Evolutionary conservation across 2,329 filamentous ascomycete genomes (phyloP), one percentile per base, ranked within the genome.

Genomic region (Escovopsis weberi): DNA sequence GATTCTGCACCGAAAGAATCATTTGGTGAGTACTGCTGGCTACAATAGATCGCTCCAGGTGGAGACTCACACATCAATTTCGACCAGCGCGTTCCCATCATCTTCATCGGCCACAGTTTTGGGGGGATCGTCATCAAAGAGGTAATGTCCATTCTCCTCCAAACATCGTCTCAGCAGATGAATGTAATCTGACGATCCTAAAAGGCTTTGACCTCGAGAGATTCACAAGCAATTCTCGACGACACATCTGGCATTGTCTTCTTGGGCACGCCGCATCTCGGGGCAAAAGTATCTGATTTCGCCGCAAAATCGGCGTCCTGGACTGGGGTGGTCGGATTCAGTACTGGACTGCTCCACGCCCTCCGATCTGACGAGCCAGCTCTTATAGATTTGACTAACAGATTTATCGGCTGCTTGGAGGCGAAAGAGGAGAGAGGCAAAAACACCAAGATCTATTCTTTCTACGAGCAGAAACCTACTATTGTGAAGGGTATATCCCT

Each of bases 71-170:
- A 23, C 33, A 32, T 38, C 19, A 15, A 2, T 2, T 5, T 5
- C 3, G 1, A 4, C 38, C n/a, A 49, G 43, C 26, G 34, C 18
- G 30, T 52, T 18, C 49, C 49, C 12, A 45, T 51, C 5, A 44
- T 52, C 10, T 53, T 53, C 26, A 45, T 52, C 2, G 47, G 49
- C 4, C 48, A 52, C 6, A 52, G 50, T 39, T 46, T 52, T n/a
- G 50, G 49, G 2, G 49, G 49, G 2, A 50, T 52, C 6, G 45
- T 52, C 15, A 49, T 52, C 4, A 52, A 52, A 15, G 37, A 52
- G 26, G 36, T 43, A 26, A 10, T 4, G 2, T 38, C 11, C 26
- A 9, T 18, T 5, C 7, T 26, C 4, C 7, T 26, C 12, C 8
- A 26, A 15, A 8, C 2, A 9, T 11, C 28, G 6, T 33, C 6